Conservation (phyloP, 2,329 filamentous ascomycete species). For the Aspergillus sp. region DNA sequence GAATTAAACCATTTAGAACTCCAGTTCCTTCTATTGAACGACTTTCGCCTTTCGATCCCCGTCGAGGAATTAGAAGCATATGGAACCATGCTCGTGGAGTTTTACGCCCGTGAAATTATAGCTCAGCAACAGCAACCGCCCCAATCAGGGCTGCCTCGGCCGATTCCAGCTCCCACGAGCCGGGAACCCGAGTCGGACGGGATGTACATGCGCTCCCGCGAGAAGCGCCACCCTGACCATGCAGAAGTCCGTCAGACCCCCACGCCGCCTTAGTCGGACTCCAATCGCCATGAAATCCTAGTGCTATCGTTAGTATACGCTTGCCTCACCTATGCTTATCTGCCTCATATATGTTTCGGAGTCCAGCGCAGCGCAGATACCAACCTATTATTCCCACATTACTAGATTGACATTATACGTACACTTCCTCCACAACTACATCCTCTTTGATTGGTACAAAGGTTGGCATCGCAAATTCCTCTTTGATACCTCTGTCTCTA, state of each 20-base stretch:
- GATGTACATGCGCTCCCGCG: slow-evolving; percentile 40
- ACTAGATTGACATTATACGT: not conserved
- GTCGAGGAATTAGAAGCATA: slow-evolving; percentile 97
- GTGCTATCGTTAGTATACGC: not conserved
- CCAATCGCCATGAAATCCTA: not conserved
- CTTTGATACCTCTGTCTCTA: slow-evolving; percentile 3
- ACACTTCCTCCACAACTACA: not conserved
- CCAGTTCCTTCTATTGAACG: slow-evolving; percentile 93
- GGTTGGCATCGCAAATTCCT: slow-evolving; percentile 11
- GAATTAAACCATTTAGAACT: slow-evolving; percentile 96
- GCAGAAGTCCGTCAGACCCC: slow-evolving; percentile 38
- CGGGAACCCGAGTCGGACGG: slow-evolving; percentile 31
- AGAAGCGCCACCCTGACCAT: slow-evolving; percentile 29
- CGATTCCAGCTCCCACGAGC: slow-evolving; percentile 21
- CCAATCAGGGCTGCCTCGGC: slow-evolving; percentile 25
- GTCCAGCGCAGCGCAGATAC: not conserved
- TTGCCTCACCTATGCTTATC: not conserved
- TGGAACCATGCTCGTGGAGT: slow-evolving; percentile 97
- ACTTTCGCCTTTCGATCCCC: slow-evolving; percentile 89
- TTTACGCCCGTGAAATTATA: slow-evolving; percentile 90
- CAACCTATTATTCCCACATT: not conserved
- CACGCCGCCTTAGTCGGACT: slow-evolving; percentile 35
- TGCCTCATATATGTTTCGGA: not conserved
- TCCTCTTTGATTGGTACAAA: not conserved
- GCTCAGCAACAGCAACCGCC: slow-evolving; percentile 57